These are phyloP conservation scores for Piper betle DNA, from an alignment of 164 flowering plant species.

Conservation along the genomic window DNA sequence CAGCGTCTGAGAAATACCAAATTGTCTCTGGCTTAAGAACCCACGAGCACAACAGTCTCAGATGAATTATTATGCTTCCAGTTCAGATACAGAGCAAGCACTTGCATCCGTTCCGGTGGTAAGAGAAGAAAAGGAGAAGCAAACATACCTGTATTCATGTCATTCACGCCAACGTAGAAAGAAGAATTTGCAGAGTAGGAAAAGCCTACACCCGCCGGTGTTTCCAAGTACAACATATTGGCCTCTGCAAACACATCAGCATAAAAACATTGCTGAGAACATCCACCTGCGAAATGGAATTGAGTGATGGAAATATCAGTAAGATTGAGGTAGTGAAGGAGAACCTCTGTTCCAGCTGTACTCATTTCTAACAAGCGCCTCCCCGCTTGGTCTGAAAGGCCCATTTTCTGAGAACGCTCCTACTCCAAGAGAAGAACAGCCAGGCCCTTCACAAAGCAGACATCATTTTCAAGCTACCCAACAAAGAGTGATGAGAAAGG, in stretches of 20 bases:
- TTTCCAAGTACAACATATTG: slow-evolving; percentile 82
- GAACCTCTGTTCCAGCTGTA: slow-evolving; percentile 50
- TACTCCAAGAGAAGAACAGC: slow-evolving; percentile 50
- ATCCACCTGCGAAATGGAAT: not conserved
- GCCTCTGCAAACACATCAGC: slow-evolving; percentile 55
- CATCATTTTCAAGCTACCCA: not conserved
- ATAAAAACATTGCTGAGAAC: not conserved
- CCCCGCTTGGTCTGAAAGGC: slow-evolving; percentile 43
- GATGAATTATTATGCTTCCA: not conserved
- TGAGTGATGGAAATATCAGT: not conserved
- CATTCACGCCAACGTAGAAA: slow-evolving; percentile 47
- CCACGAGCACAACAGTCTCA: slow-evolving; percentile 12
- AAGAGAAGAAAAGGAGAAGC: slow-evolving; percentile 1
- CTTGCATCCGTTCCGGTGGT: not conserved
- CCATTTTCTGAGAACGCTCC: slow-evolving; percentile 50
- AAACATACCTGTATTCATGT: slow-evolving; percentile 59
- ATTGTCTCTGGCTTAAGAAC: slow-evolving; percentile 57
- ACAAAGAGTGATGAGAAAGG: not conserved
- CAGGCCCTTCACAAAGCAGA: slow-evolving; percentile 24
- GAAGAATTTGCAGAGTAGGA: slow-evolving; percentile 61
- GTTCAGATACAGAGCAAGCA: not conserved
- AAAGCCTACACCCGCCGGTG: slow-evolving; percentile 61
- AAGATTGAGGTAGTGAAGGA: not conserved
- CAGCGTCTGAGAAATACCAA: slow-evolving; percentile 54
- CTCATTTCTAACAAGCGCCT: slow-evolving; percentile 26